These are phyloP conservation scores for Colletotrichum tamarilloi DNA, from an alignment of 2,329 filamentous ascomycete species.

Conservation along the genomic window DNA sequence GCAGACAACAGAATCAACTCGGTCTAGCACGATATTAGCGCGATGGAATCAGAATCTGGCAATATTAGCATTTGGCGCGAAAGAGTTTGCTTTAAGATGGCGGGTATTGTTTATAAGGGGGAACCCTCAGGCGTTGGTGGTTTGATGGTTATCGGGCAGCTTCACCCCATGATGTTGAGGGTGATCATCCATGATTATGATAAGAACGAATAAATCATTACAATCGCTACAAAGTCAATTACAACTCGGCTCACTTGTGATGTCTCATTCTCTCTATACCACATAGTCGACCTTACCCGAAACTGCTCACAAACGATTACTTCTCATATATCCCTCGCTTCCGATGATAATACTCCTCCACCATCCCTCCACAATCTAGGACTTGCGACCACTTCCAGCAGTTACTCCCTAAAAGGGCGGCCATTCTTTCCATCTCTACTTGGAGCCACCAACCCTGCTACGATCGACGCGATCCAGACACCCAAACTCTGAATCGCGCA, in stretches of 20 bases:
- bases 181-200: neutral
- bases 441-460: neutral
- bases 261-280: rapidly evolving
- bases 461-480: neutral
- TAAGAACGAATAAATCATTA: neutral
- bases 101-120: neutral
- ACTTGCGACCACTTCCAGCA: neutral
- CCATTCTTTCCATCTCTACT: neutral
- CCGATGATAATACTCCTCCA: too few species aligned
- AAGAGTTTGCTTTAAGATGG: neutral
- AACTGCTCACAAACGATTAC: too few species aligned
- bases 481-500: neutral
- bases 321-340: too few species aligned
- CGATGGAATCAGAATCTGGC: too few species aligned
- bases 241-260: rapidly evolving
- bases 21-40: neutral
- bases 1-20: neutral
- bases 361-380: neutral
- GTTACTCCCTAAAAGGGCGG: neutral
- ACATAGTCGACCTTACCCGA: rapidly evolving
- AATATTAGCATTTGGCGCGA: conserved; percentile 2
- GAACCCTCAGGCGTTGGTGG: neutral
- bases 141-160: neutral
- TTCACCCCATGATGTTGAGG: neutral
- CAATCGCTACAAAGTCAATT: neutral